Base-by-base conservation (phyloP, 768 basidiomycete genomes). In the Russula olivacea region DNA sequence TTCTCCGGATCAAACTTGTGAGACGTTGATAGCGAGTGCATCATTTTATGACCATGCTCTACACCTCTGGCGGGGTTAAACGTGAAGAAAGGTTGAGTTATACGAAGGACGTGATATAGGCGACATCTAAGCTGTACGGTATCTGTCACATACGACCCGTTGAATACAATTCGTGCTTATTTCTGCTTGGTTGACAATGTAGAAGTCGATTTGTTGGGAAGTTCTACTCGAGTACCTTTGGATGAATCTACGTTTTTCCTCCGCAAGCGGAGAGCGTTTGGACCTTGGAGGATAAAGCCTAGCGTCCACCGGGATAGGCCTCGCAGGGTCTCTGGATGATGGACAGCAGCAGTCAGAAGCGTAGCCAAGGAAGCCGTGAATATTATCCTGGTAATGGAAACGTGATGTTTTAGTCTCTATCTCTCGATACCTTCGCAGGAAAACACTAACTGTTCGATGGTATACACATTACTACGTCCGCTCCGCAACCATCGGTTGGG, bases 41-140 rank as follows among this genome's bases (percentile, higher is more conserved):
- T 97, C 93, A 19, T 99, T 99, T 75, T 99, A 98, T 70, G 97
- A 99, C 70, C 91, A 93, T 71, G 74, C 78, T 41, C 72, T 98
- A 74, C 83, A 86, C 71, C 69, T 94, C 19, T 99, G 96, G 95
- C 75, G 73, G 50, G 88, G 80, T 36, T 93, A 72, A 81, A 81
- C 11, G 12, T 15, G 17, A 25, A 54, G 21, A 45, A 43, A 23
- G 61, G 19, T 25, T 55, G 50, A 48, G 48, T 45, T 21, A 55
- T 41, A n/a, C 43, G 43, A 21, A 55, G 21, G 21, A 47, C 52
- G 32, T 30, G 1, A 10, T 43, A 65, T 51, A 51, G 41, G 28
- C 32, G 48, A 59, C 64, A 65, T 61, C 43, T 34, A 11, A 40
- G 14, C 4, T 47, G 28, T 60, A 59, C 14, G 30, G 43, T 32